A percentile compares a stretch with the other conserved stretches of the same genome.
Evolutionary conservation across 2,329 filamentous ascomycete genomes (phyloP).

Genomic region (Fulvia fulva): DNA sequence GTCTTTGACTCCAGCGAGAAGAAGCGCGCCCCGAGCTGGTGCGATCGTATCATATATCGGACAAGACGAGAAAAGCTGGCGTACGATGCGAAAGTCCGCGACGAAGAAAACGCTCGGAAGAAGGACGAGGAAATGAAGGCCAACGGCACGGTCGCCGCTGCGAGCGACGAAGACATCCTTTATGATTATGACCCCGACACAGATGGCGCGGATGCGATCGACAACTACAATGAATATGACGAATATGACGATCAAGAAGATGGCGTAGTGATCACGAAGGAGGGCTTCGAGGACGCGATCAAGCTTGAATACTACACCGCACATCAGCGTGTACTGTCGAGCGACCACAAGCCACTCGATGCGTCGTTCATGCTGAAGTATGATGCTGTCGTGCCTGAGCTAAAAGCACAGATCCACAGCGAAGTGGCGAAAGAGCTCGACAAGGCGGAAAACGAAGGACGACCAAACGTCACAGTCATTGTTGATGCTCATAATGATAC

Average conservation of each 20-base stretch:
- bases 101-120: conserved; percentile 63
- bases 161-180: conserved; percentile 74
- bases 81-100: conserved; percentile 60
- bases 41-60: conserved; percentile 85
- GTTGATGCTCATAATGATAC: conserved; percentile 58
- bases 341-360: conserved; percentile 89
- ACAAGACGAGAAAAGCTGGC: conserved; percentile 66
- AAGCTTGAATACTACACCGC: conserved; percentile 70
- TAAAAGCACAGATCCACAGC: conserved; percentile 78
- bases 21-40: conserved; percentile 89
- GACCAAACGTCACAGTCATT: conserved; percentile 67
- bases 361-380: conserved; percentile 81
- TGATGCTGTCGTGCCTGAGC: conserved; percentile 76
- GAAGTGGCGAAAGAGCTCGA: conserved; percentile 87
- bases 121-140: conserved; percentile 83
- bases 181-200: conserved; percentile 87
- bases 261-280: conserved; percentile 53
- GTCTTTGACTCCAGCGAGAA: conserved; percentile 96
- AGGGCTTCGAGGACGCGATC: conserved; percentile 55
- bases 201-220: conserved; percentile 57
- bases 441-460: conserved; percentile 82
- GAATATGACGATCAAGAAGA: conserved; percentile 45
- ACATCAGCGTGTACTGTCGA: conserved; percentile 84
- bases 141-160: conserved; percentile 68
- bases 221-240: conserved; percentile 55